Conservation (phyloP, 75 land plant species). For the Larix kaempferi region DNA sequence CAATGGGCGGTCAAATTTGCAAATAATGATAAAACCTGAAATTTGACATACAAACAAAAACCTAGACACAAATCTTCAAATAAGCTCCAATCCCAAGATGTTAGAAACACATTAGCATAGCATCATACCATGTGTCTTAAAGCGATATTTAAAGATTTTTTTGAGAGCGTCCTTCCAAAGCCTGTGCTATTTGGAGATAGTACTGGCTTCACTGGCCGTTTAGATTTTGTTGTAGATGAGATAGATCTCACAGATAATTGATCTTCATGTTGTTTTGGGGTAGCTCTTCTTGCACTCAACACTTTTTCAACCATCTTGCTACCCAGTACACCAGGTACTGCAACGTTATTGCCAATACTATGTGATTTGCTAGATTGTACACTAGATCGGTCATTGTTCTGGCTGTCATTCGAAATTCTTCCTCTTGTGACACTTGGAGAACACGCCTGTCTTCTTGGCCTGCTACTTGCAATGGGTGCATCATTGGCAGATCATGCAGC, state of each 20-base stretch:
- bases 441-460: conserved; percentile 47
- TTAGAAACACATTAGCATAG: neutral
- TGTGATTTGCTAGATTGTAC: conserved; percentile 14
- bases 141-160: conserved; percentile 81
- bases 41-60: neutral
- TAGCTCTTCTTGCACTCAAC: conserved; percentile 42
- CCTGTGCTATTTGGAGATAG: conserved; percentile 54
- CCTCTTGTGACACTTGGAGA: conserved; percentile 59
- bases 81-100: neutral
- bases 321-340: conserved; percentile 35
- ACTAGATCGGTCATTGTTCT: conserved; percentile 17
- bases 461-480: conserved; percentile 13
- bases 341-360: conserved; percentile 16
- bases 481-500: neutral
- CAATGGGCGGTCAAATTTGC: neutral
- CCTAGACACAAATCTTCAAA: neutral
- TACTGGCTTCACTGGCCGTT: conserved; percentile 26
- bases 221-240: neutral
- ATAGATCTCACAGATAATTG: conserved; percentile 14
- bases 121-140: conserved; percentile 74
- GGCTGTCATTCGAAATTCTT: conserved; percentile 31
- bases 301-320: too few relatives aligned
- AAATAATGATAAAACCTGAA: neutral
- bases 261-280: conserved; percentile 47
- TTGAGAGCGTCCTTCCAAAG: conserved; percentile 70